Evolutionary conservation across 2,329 filamentous ascomycete species (phyloP), one percentile per base, ranked within the genome.

Genomic region (Cadophora luteo-olivacea): DNA sequence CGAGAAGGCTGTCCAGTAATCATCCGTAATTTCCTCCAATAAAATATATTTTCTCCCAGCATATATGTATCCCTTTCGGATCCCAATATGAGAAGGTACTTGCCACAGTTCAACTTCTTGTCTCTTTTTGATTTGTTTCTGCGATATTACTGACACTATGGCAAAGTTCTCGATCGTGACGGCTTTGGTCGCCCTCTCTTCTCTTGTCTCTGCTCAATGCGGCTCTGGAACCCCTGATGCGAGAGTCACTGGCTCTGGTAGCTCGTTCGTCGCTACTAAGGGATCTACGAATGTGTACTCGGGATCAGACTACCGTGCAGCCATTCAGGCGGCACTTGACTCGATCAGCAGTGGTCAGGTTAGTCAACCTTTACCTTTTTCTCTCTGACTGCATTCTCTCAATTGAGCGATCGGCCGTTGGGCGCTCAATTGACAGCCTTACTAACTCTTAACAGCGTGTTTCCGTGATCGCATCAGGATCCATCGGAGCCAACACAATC

Each of bases 201-300:
- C 64, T 1, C 7, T 38, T 11, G 55, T 51, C 32, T 61, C 45
- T 11, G 64, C 64, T 4, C 55, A 66, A 54, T 66, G 64, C 33
- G 64, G 64, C 45, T 36, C 64, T 19, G 64, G 64, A 5, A 38
- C 54, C 12, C 64, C 64, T 6, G 25, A 60, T 61, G 64, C 64
- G 9, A 24, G 6, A 22, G 64, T 66, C 3, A 51, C 38, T 9
- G 64, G 64, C 12, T 51, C 55, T 2, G 55, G 45, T 16, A 61
- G 54, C 24, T 60, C 64, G 11, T 66, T 52, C 16, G 24, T 33
- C 38, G 45, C 64, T 14, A 66, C 64, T 2, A 51, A 25, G 12
- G 54, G 54, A 0, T 33, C 29, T 38, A 25, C 54, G 9, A 54
- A 29, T 36, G 29, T 66, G 19, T 66, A 66, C 22, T 24, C 64